Conservation (phyloP, 257 asterid species). For the Nicotiana tomentosiformis region DNA sequence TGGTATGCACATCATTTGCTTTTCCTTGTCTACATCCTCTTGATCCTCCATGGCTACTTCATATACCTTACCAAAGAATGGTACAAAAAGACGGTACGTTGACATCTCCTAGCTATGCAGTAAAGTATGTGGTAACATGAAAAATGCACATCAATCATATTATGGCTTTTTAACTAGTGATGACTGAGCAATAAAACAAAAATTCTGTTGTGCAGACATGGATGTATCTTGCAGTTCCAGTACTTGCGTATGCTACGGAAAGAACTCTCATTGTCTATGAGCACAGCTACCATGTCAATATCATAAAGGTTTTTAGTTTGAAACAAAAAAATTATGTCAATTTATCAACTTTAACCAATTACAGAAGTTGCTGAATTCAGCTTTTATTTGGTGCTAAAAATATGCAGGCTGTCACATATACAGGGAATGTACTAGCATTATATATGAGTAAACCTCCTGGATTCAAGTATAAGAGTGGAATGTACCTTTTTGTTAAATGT, state of each 20-base stretch:
- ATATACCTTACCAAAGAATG: conserved; percentile 53
- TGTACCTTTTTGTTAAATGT: conserved; percentile 89
- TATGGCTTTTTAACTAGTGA: neutral
- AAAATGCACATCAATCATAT: neutral
- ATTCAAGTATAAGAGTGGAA: conserved; percentile 92
- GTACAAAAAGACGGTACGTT: conserved; percentile 65
- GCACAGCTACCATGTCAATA: conserved; percentile 42
- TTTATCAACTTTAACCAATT: neutral
- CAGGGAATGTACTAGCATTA: conserved; percentile 81
- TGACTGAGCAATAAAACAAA: neutral
- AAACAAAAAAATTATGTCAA: neutral
- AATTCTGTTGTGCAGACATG: conserved; percentile 51
- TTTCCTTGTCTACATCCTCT: conserved; percentile 56
- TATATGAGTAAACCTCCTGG: conserved; percentile 79
- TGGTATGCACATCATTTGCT: conserved; percentile 94
- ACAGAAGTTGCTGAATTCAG: neutral
- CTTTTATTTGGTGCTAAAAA: neutral
- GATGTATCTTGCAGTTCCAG: conserved; percentile 75
- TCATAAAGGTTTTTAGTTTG: conserved; percentile 48
- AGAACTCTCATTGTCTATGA: conserved; percentile 61
- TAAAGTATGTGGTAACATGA: neutral
- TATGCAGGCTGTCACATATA: conserved; percentile 73
- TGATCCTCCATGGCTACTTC: conserved; percentile 74
- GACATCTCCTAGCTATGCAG: neutral
- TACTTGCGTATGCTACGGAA: conserved; percentile 53